Conservation (phyloP, 768 basidiomycete genomes). For the Amylocystis lapponica region DNA sequence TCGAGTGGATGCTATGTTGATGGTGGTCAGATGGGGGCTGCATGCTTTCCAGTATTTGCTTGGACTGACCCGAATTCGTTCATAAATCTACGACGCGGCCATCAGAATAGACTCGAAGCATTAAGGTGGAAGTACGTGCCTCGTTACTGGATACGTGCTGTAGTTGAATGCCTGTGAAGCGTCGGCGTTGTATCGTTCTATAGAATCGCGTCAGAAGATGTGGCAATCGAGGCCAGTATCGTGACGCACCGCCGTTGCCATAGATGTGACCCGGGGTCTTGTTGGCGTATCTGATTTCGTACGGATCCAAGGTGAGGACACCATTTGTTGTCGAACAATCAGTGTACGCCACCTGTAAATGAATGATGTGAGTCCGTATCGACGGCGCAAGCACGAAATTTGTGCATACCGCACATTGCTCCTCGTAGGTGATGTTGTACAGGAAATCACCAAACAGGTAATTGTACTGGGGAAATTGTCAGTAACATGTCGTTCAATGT, state of each 20-base stretch:
- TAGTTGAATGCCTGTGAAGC: constrained; percentile 47
- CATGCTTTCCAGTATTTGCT: background rate
- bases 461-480: constrained; percentile 33
- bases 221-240: background rate
- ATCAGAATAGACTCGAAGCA: background rate
- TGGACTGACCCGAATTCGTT: constrained; percentile 49
- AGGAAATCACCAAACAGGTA: constrained; percentile 48
- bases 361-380: background rate
- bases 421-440: constrained; percentile 40
- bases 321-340: constrained; percentile 56
- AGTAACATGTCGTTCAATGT: too few relatives aligned
- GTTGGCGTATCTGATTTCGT: constrained; percentile 44
- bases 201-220: background rate
- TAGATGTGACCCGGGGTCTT: constrained; percentile 48
- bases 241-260: constrained; percentile 40
- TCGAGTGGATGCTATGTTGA: constrained; percentile 47
- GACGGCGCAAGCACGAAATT: background rate
- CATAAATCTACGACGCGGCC: constrained; percentile 35
- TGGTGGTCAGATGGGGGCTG: background rate
- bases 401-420: constrained; percentile 41
- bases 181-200: constrained; percentile 56
- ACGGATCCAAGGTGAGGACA: constrained; percentile 52
- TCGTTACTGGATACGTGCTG: constrained; percentile 43
- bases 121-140: constrained; percentile 22
- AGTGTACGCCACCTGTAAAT: constrained; percentile 45